Evolutionary conservation across 176 grass and related monocot species (phyloP), one percentile per base, ranked within the genome.

Genomic region (Eremochloa ophiuroides): DNA sequence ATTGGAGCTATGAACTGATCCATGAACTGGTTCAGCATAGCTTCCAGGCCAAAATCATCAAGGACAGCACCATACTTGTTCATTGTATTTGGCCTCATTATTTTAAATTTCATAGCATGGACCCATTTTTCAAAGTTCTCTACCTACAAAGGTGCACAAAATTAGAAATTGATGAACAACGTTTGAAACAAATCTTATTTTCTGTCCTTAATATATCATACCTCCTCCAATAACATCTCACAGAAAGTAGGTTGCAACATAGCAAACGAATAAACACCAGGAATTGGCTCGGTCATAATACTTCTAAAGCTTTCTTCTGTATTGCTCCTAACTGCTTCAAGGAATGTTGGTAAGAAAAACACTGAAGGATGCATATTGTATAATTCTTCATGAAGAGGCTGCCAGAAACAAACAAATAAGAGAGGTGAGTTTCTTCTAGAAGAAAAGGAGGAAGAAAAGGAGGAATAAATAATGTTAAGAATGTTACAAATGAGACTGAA

Each of bases 41-140:
- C 50, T 85, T 98, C 95, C 80, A 98, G 72, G 26, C 95, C 95
- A 91, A 98, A 98, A 83, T 98, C 95, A 80, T 98, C 95, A 82
- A 98, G 92, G 43, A 98, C 95, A 41, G 88, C 88, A 85, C 95
- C 95, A 92, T 98, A 98, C 35, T 94, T 94, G 55, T 98, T 98
- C 95, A 98, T 98, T 76, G 95, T 98, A 77, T 98, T 98, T 68
- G 95, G 95, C 90, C 93, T 94, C 92, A 98, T 98, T 93, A 94
- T 98, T 86, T 98, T 98, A 80, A 94, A 88, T 72, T 93, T 94
- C 74, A 87, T 85, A 39, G 75, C 42, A 75, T 91, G 93, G 51
- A 98, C 90, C 90, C 89, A 93, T 61, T 94, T 98, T 89, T 98
- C 92, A 76, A 98, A 94, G 80, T 98, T 92, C 78, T 98, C 90